These are phyloP conservation scores for Paecilomyces niveus DNA, from an alignment of 2,329 filamentous ascomycete genomes.

Conservation along the genomic window DNA sequence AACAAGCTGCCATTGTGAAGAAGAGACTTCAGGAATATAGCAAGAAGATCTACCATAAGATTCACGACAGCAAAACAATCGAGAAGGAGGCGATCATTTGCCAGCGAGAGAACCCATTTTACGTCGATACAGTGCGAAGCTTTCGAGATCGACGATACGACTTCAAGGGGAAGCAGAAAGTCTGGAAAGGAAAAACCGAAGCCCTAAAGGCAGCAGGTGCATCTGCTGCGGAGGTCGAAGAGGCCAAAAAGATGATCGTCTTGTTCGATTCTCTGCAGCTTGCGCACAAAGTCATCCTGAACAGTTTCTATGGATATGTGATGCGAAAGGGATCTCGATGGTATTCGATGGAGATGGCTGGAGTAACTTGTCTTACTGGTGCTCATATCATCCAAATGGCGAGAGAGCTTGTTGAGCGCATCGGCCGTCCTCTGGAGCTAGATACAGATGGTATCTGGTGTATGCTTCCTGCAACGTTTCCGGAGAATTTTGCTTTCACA, in stretches of 20 bases:
- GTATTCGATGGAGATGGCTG: constrained; percentile 99
- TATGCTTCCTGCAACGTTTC: constrained; percentile 92
- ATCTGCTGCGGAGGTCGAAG: constrained; percentile 67
- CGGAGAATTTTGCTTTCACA: constrained; percentile 92
- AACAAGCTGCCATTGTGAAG: constrained; percentile 71
- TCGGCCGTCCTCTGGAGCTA: constrained; percentile 85
- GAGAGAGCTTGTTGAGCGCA: constrained; percentile 82
- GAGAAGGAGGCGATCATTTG: constrained; percentile 96
- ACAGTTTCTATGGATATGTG: constrained; percentile 98
- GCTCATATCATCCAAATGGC: constrained; percentile 97
- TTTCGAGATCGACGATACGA: constrained; percentile 97
- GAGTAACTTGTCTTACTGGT: constrained; percentile 93
- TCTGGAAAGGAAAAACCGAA: constrained; percentile 97
- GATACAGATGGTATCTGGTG: constrained; percentile 99
- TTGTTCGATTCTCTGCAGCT: constrained; percentile 92
- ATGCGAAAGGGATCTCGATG: constrained; percentile 98
- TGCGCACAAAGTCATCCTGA: constrained; percentile 97
- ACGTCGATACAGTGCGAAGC: constrained; percentile 90
- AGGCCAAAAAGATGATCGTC: constrained; percentile 97
- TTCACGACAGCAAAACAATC: constrained; percentile 88
- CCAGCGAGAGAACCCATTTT: constrained; percentile 96
- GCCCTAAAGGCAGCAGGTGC: constrained; percentile 77
- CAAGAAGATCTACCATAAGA: constrained; percentile 99
- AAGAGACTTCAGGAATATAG: constrained; percentile 89
- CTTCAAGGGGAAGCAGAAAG: constrained; percentile 96